These are phyloP conservation scores for Kuraishia capsulata DNA, from an alignment of 805 yeast species.

Conservation along the genomic window DNA sequence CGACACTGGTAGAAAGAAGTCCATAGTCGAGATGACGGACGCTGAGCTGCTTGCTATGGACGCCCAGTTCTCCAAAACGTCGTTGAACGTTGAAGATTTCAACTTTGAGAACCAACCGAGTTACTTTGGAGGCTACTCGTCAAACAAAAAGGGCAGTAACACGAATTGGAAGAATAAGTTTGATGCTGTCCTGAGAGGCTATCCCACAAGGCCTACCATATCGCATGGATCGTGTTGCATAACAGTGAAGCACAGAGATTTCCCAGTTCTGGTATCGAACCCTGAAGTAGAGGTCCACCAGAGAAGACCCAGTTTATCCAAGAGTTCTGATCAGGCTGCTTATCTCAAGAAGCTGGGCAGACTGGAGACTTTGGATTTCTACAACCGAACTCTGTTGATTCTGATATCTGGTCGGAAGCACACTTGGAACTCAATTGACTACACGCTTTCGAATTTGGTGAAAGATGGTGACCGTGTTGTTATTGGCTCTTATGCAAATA, in stretches of 20 bases:
- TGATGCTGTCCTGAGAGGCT: constrained; percentile 15
- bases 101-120: constrained; percentile 32
- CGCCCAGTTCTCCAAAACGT: constrained; percentile 35
- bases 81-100: constrained; percentile 31
- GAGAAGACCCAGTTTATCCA: not conserved
- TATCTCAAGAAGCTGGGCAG: constrained; percentile 3
- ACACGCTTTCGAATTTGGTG: constrained; percentile 40
- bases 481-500: constrained; percentile 35
- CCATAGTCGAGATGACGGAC: constrained; percentile 41
- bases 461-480: constrained; percentile 60
- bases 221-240: constrained; percentile 24
- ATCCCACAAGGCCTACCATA: constrained; percentile 24
- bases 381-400: constrained; percentile 37
- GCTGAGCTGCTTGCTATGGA: constrained; percentile 47
- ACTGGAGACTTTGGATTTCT: not conserved
- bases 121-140: constrained; percentile 9
- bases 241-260: constrained; percentile 34
- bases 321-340: not conserved
- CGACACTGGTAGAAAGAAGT: constrained; percentile 23
- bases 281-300: too few relatives aligned
- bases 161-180: constrained; percentile 25
- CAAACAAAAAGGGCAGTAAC: constrained; percentile 13
- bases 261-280: constrained; percentile 3
- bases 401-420: constrained; percentile 57
- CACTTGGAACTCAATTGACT: constrained; percentile 71